A percentile compares a stretch with the other conserved stretches of the same genome.
Evolutionary conservation across 257 asterid species (phyloP).

Genomic region (Salvia splendens): DNA sequence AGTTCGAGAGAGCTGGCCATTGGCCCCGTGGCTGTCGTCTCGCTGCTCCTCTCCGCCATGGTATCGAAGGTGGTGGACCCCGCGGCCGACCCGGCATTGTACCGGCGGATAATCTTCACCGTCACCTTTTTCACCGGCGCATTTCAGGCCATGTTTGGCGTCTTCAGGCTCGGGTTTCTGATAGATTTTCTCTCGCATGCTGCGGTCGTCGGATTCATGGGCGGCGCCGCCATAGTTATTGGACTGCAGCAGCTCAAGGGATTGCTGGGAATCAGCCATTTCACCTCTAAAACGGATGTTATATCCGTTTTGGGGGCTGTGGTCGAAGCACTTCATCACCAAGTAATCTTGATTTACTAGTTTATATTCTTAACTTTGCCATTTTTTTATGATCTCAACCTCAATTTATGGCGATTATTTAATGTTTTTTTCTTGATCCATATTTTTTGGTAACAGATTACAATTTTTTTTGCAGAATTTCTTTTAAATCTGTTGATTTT

Average conservation of each 20-base stretch:
- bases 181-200: slow-evolving; percentile 88
- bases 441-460: too few species aligned
- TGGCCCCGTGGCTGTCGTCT: slow-evolving; percentile 63
- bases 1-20: slow-evolving; percentile 65
- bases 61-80: slow-evolving; percentile 49
- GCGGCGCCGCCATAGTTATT: slow-evolving; percentile 80
- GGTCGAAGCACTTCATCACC: slow-evolving; percentile 48
- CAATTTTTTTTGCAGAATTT: too few species aligned
- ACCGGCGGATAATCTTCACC: slow-evolving; percentile 47
- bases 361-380: too few species aligned
- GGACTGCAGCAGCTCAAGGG: slow-evolving; percentile 86
- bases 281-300: slow-evolving; percentile 67
- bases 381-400: too few species aligned
- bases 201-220: slow-evolving; percentile 87
- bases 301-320: slow-evolving; percentile 59
- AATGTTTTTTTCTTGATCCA: too few species aligned
- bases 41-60: slow-evolving; percentile 54
- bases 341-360: slow-evolving; percentile 31
- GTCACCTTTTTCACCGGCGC: slow-evolving; percentile 60
- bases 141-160: slow-evolving; percentile 50
- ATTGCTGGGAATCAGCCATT: slow-evolving; percentile 58
- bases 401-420: too few species aligned
- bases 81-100: slow-evolving; percentile 37
- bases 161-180: slow-evolving; percentile 73
- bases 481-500: too few species aligned